Conservation (phyloP, 192 early-diverging fungal genomes). For the Phycomyces nitens region DNA sequence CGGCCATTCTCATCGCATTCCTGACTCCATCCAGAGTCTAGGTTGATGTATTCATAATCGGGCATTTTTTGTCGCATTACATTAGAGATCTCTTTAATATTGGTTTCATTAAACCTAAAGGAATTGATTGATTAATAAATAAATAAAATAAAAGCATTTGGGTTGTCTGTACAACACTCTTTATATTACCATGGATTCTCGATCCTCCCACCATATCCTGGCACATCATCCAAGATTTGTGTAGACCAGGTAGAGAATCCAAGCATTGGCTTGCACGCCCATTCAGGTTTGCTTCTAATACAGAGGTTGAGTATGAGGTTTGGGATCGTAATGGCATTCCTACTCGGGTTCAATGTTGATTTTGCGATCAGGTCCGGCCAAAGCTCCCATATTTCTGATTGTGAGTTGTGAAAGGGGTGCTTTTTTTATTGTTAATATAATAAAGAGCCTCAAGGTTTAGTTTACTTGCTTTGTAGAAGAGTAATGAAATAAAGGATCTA, state of each 20-base stretch:
- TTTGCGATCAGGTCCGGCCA: background rate
- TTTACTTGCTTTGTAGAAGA: no score
- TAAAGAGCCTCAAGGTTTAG: no score
- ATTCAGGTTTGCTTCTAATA: slow-evolving; percentile 12
- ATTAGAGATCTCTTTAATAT: slow-evolving; percentile 25
- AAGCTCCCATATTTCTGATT: background rate
- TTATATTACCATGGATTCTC: slow-evolving; percentile 25
- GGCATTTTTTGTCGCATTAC: slow-evolving; percentile 30
- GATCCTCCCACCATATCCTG: slow-evolving; percentile 32
- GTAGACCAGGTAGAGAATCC: slow-evolving; percentile 39
- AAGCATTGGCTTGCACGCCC: slow-evolving; percentile 25
- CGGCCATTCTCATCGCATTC: slow-evolving; percentile 27
- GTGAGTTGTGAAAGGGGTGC: no score
- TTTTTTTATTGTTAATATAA: no score
- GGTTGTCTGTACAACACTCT: background rate
- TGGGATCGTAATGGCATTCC: background rate
- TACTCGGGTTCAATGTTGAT: background rate
- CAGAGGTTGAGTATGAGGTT: background rate
- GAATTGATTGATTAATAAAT: background rate
- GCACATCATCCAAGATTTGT: slow-evolving; percentile 30
- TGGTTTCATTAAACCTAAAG: slow-evolving; percentile 28
- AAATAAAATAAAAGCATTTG: no score
- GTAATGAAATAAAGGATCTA: no score
- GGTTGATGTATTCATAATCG: slow-evolving; percentile 30
- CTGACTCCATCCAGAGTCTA: slow-evolving; percentile 38